Evolutionary conservation across 2,329 filamentous ascomycete genomes (phyloP).

Genomic region (Talaromyces islandicus): DNA sequence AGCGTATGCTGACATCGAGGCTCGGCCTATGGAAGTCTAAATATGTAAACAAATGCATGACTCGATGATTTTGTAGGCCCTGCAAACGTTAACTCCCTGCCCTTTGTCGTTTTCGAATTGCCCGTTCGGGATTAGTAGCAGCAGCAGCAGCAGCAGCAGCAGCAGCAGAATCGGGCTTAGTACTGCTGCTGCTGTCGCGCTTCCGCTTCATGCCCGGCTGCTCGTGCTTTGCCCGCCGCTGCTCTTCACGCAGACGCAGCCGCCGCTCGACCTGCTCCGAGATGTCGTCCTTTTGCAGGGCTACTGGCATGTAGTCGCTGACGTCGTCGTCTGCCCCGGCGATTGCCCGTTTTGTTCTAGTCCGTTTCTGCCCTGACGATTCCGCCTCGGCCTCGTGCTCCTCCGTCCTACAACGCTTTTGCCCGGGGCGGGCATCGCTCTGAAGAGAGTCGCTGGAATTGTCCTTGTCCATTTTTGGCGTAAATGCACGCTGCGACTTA

Average conservation of each 20-base stretch:
- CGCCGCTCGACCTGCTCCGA: conserved; percentile 40
- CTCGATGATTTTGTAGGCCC: no score
- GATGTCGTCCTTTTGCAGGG: conserved; percentile 39
- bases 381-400: not conserved
- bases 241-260: conserved; percentile 37
- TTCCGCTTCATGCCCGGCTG: conserved; percentile 35
- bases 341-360: conserved; percentile 16
- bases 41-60: not conserved
- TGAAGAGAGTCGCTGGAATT: not conserved
- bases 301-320: conserved; percentile 16
- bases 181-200: conserved; percentile 25
- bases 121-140: not conserved
- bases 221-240: conserved; percentile 23
- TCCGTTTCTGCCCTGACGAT: conserved; percentile 13
- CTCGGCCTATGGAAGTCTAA: not conserved
- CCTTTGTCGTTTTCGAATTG: not conserved
- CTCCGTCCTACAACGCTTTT: not conserved
- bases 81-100: no score
- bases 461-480: not conserved
- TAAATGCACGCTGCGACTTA: not conserved
- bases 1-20: not conserved
- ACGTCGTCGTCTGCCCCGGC: conserved; percentile 20
- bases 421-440: not conserved
- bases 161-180: not conserved
- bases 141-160: not conserved